Evolutionary conservation across 192 early-diverging fungal genomes (phyloP), one percentile per base, ranked within the genome.

Genomic region (Phycomyces blakesleeanus): DNA sequence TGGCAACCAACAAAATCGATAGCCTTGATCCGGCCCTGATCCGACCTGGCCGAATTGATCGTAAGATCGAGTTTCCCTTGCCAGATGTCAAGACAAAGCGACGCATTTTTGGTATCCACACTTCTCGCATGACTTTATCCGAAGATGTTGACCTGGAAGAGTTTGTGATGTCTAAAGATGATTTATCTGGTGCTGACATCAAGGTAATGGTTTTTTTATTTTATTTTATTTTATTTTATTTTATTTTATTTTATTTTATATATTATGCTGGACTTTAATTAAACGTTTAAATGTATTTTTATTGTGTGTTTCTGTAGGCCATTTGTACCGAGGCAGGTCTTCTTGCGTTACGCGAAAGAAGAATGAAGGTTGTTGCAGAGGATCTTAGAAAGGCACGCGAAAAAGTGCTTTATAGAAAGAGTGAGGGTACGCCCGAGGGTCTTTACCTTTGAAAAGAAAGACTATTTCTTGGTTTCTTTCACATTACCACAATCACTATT

Each of bases 81-180:
- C 97, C 97, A 14, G 95, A 99, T 71, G 88, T 93, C 55, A 96
- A 94, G 80, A 94, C 93, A 40, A 96, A 96, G 84, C 94, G 97
- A 63, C 89, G 92, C 57, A 98, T 98, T 73, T 98, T 98, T 72
- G 89, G 88, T 52, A 98, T 95, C 59, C 92, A 95, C 71, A 97
- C 97, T 15, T 79, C 88, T 39, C 84, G 92, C 40, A 98, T 98
- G 97, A 95, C 90, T 50, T 76, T 98, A 18, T 87, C 94, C 3
- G 90, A 89, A 24, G 97, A 98, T 76, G 97, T 98, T 6, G 95
- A 98, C 72, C 69, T 98, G 71, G 97, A 98, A 63, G 97, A 98
- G 69, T 96, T 97, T 84, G 92, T 99, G 50, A 98, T 96, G 95
- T 91, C 95, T 12, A 99, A 99, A 78, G 97, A 99, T 78, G 97